A percentile compares a stretch with the other conserved stretches of the same genome.
These are phyloP conservation scores for Yamadazyma jaroonii DNA, from an alignment of 1,139 yeast genomes.

Conservation along the genomic window DNA sequence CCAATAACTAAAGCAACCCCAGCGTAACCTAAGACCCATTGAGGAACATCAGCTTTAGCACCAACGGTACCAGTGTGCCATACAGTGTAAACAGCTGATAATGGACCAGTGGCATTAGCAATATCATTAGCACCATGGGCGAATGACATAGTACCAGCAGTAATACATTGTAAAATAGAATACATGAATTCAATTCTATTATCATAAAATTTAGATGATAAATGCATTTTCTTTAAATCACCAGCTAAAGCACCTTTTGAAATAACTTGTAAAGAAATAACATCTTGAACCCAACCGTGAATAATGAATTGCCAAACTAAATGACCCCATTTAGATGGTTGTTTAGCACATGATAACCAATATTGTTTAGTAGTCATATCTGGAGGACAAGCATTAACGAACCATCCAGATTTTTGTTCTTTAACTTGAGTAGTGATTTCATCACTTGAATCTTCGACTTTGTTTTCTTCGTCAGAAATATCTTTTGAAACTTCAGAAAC, in stretches of 20 bases:
- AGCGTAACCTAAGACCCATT: constrained; percentile 70
- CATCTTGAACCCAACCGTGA: constrained; percentile 68
- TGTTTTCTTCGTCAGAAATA: constrained; percentile 17
- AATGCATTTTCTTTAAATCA: constrained; percentile 50
- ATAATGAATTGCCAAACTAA: constrained; percentile 47
- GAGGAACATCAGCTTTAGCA: constrained; percentile 58
- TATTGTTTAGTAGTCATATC: constrained; percentile 33
- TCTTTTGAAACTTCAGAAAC: constrained; percentile 9
- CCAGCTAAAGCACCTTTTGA: constrained; percentile 32
- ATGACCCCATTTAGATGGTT: constrained; percentile 54
- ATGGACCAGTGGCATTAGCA: constrained; percentile 77
- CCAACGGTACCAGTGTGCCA: constrained; percentile 55
- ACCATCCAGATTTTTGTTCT: constrained; percentile 6
- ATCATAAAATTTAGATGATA: constrained; percentile 63
- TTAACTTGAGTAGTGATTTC: constrained; percentile 2
- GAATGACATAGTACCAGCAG: constrained; percentile 79
- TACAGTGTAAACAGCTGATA: constrained; percentile 60
- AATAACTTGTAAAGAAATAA: constrained; percentile 48
- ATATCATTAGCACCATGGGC: constrained; percentile 85
- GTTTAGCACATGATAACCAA: constrained; percentile 42
- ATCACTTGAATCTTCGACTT: constrained; percentile 13
- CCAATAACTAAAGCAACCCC: constrained; percentile 70
- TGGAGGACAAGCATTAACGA: constrained; percentile 14
- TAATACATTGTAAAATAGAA: constrained; percentile 67
- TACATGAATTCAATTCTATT: constrained; percentile 69